phyloP scores from a whole-genome alignment of 1,139 yeast genomes.

The Kodamaea anthophila region DNA sequence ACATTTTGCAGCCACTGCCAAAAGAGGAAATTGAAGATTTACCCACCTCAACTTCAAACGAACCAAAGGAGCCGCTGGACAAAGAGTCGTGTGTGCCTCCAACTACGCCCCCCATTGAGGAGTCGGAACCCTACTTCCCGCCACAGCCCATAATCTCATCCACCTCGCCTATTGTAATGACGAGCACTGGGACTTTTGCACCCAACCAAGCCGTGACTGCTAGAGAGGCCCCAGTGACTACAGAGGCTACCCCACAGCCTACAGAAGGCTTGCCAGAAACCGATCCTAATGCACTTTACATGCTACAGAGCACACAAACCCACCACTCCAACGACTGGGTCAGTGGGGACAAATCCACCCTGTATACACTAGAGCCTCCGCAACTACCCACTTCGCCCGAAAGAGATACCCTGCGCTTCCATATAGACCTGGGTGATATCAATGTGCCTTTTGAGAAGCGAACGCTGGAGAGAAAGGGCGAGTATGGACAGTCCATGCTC shows the following conservation, averaged over 20 bases:
- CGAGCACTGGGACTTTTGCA: not conserved
- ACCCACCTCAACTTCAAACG: too few relatives aligned
- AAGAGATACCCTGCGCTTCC: not conserved
- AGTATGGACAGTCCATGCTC: too few relatives aligned
- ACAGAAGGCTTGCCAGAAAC: not conserved
- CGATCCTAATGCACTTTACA: not conserved
- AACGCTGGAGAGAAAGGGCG: too few relatives aligned
- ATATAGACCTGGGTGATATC: not conserved
- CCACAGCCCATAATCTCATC: too few relatives aligned
- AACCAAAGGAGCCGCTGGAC: too few relatives aligned
- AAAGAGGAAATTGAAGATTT: slow-evolving; percentile 2
- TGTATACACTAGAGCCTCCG: not conserved
- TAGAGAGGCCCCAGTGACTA: slow-evolving; percentile 1
- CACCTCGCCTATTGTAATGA: too few relatives aligned
- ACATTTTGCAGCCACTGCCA: slow-evolving; percentile 1
- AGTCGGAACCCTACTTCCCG: too few relatives aligned
- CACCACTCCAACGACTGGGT: slow-evolving; percentile 1
- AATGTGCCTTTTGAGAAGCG: too few relatives aligned
- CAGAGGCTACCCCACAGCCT: not conserved
- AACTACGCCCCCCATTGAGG: too few relatives aligned
- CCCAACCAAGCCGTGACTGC: slow-evolving; percentile 3
- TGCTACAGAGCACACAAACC: slow-evolving; percentile 1
- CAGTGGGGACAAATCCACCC: slow-evolving; percentile 1
- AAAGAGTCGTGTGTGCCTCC: too few relatives aligned
- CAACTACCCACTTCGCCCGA: not conserved